Evolutionary conservation across 768 basidiomycete species (phyloP), one percentile per base, ranked within the genome.

Genomic region (Phaffia australis): DNA sequence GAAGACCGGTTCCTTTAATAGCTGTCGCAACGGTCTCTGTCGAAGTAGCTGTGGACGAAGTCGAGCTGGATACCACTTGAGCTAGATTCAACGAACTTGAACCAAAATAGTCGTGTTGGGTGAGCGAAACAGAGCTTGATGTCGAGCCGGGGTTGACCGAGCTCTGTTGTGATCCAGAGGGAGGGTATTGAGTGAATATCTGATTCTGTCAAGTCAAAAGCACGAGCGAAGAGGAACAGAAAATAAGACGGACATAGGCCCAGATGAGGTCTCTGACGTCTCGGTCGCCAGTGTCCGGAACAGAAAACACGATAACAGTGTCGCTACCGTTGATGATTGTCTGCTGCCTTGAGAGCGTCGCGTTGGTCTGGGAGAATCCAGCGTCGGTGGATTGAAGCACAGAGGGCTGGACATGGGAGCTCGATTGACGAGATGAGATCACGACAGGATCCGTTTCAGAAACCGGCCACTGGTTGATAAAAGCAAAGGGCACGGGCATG

Each of bases 291-390:
- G 25, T n/a, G 56, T 65, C 64, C 2, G 15, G 25, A 42, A 65
- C 47, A 30, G 27, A 35, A 52, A 65, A 65, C 21, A 32, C 27
- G 57, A 65, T 46, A 8, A 29, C 25, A 21, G 64, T 54, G 25
- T 57, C 32, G 19, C 56, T 51, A 42, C 49, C 56, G 64, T 65
- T 65, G 51, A 65, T 18, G 19, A 46, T 65, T 32, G 64, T 59
- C 47, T 49, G 59, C 5, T 51, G 25, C 8, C 57, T 15, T n/a
- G 56, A 32, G 30, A 51, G 47, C 29, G 57, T 32, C 11, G 30
- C 50, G n/a, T 49, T 50, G 21, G 49, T 52, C 15, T 42, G 35
- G 11, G 35, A 4, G 35, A 42, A 42, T 42, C 35, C 35, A 42
- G 35, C 35, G 35, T 42, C 35, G 35, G 35, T 42, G 11, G 35